phyloP scores from a whole-genome alignment of 2,329 filamentous ascomycete genomes.

The Coniochaeta prunicola region DNA sequence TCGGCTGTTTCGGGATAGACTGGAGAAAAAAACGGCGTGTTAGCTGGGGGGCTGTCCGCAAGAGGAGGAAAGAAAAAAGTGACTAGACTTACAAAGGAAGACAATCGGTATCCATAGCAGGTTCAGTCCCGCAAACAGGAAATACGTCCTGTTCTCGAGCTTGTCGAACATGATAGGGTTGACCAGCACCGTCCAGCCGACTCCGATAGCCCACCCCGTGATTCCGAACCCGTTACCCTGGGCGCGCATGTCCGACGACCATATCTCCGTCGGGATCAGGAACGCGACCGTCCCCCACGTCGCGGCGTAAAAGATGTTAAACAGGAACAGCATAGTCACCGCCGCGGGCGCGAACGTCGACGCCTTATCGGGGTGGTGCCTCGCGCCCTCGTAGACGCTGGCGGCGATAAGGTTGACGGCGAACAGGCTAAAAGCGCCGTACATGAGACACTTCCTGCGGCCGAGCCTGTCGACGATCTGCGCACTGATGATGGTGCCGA shows the following conservation, averaged over 20 bases:
- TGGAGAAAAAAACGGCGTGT: constrained; percentile 20
- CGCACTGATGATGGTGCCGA: constrained; percentile 42
- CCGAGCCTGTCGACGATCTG: constrained; percentile 43
- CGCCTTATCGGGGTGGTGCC: constrained; percentile 24
- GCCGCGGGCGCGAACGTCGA: constrained; percentile 34
- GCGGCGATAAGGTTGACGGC: constrained; percentile 33
- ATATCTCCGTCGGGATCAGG: constrained; percentile 47
- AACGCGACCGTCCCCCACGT: constrained; percentile 43
- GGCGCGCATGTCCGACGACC: constrained; percentile 47
- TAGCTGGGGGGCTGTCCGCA: constrained; percentile 2
- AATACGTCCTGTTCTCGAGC: constrained; percentile 40
- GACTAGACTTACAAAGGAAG: constrained; percentile 27
- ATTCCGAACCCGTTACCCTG: constrained; percentile 53
- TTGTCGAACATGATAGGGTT: constrained; percentile 43
- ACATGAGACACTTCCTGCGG: constrained; percentile 31
- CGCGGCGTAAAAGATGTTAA: constrained; percentile 43
- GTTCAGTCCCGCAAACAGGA: constrained; percentile 44
- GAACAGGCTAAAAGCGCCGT: constrained; percentile 28
- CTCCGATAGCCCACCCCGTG: constrained; percentile 51
- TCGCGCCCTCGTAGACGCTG: constrained; percentile 32
- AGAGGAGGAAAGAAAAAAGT: constrained; percentile 4
- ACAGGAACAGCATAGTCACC: constrained; percentile 40
- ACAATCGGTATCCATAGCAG: constrained; percentile 42
- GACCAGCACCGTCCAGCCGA: constrained; percentile 45
- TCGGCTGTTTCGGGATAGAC: constrained; percentile 34